Base-by-base conservation (phyloP, 345 rosid species). In the Raphanus raphanistrum region DNA sequence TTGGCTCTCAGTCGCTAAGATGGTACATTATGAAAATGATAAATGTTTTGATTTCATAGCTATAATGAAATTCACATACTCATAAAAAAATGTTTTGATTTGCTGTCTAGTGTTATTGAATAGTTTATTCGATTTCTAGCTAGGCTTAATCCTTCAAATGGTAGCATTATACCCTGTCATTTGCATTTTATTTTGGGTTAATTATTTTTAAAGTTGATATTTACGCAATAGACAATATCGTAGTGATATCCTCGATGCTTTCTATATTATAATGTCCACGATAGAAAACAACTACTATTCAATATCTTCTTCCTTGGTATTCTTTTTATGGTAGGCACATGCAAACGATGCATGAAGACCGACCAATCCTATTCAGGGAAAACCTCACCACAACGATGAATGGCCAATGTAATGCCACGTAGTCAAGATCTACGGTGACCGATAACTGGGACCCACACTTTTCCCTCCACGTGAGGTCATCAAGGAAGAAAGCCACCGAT, bases 401-500 rank as follows among this genome's bases (percentile, higher is more conserved):
- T 75, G 86, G 87, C 60, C 62, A 66, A 1, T 36, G 6, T 27
- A 0, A 1, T 28, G 75, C 81, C 83, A 88, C 87, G 77, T 85
- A 59, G 12, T 64, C 75, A 55, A 70, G 27, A 74, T 63, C 79
- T 1, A 68, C 61, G 75, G 59, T 7, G 29, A 17, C 2, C 32
- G 12, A 61, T 35, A 8, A 27, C 28, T 36, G 9, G 79, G 71
- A n/a, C 75, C 79, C 26, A 74, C 12, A 21, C 60, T 66, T 66
- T 84, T 78, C 87, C 87, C 76, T 72, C 71, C 80, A 71, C 70
- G 72, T 74, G 78, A 83, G 83, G 92, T 82, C 84, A 81, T 26
- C 65, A 35, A 45, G 54, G 75, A 28, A 61, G 61, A 61, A 35
- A 15, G 36, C 43, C 82, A 82, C 61, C 66, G 33, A 5, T 45